Evolutionary conservation across 331 rosid genomes (phyloP), one percentile per base, ranked within the genome.

Genomic region (Acacia pycnantha): DNA sequence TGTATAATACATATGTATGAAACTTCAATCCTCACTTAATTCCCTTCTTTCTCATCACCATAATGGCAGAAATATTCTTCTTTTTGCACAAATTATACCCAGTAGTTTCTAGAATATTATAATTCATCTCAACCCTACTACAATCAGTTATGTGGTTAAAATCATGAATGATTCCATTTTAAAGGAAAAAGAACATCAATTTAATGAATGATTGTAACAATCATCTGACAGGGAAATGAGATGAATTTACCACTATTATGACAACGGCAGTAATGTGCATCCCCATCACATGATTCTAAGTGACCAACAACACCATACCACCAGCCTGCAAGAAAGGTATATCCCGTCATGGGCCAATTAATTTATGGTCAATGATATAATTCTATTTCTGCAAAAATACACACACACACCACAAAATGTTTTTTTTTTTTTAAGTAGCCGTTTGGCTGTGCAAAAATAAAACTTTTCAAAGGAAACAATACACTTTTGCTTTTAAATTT

Each of bases 261-360:
- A 78, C 97, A 91, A 69, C 81, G 88, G 86, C 97, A 93, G 86
- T 79, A 88, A 79, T 59, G 83, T 82, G 86, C 89, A 82, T 86
- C 89, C 71, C 92, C 92, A 85, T 90, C 89, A 61, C 97, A 93
- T 59, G 88, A 59, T 80, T 91, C 95, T 70, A 93, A 88, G 88
- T 93, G 97, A 65, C 95, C 95, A 76, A 93, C 92, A 66, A 90
- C 78, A 67, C 95, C 97, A 83, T 91, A 93, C 97, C 97, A 93
- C 97, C 97, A 93, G 87, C 95, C 97, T 93, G 90, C 88, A 86
- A 88, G 80, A 68, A 58, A 67, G 81, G 35, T 74, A 81, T 65
- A 75, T 69, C 80, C 73, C 66, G 27, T 84, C 84, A 84, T 56
- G 10, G 8, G 75, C 41, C 73, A 66, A 31, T 77, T 77, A 58